Conservation (phyloP, 148 eudicot species). For the Chenopodium suecicum region DNA sequence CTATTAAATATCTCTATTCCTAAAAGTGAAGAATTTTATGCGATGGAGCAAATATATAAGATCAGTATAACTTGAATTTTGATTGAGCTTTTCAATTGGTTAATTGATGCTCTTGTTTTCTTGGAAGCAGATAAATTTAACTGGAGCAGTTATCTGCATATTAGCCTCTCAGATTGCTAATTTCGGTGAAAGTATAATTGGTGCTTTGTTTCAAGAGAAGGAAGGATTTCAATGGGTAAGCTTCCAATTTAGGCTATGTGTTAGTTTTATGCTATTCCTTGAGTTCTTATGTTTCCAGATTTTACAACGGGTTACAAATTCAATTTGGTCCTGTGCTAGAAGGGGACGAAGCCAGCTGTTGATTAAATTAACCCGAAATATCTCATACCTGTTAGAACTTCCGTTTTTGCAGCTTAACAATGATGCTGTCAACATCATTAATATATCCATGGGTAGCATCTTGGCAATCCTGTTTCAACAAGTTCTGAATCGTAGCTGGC, state of each 20-base stretch:
- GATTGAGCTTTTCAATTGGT: neutral
- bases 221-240: constrained; percentile 91
- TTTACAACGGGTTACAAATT: neutral
- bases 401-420: constrained; percentile 71
- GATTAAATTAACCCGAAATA: neutral
- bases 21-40: neutral
- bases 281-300: neutral
- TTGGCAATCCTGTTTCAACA: constrained; percentile 72
- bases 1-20: neutral
- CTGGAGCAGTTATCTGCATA: constrained; percentile 67
- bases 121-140: constrained; percentile 49
- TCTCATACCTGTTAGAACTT: neutral
- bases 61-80: neutral
- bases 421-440: constrained; percentile 79
- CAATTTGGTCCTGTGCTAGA: neutral
- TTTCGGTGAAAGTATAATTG: constrained; percentile 85
- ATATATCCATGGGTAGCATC: constrained; percentile 80
- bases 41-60: neutral
- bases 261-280: neutral
- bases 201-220: constrained; percentile 83
- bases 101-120: constrained; percentile 12
- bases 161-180: constrained; percentile 90
- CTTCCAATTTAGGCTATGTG: neutral
- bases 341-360: too few relatives aligned
- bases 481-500: constrained; percentile 42